A percentile compares a stretch with the other conserved stretches of the same genome.
Evolutionary conservation across 2,329 filamentous ascomycete genomes (phyloP).

Genomic region (Westerdykella sp.): DNA sequence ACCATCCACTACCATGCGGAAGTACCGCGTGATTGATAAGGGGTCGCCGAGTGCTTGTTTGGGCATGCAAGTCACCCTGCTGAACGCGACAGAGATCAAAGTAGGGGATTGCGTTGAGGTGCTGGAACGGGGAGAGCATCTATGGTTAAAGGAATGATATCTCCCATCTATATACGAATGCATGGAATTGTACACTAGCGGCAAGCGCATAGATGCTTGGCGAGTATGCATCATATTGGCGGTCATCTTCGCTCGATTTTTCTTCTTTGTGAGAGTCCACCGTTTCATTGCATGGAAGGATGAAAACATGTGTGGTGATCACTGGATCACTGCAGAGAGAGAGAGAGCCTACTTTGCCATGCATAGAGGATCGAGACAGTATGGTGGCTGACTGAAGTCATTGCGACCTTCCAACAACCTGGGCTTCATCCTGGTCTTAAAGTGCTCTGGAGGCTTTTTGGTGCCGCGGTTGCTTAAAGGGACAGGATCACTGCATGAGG

Average conservation of each 20-base stretch:
- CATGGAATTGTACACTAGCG: background rate
- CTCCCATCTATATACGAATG: background rate
- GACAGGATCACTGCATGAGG: too few relatives aligned
- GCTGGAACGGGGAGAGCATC: conserved; percentile 29
- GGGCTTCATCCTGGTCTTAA: too few relatives aligned
- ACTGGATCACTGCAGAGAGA: too few relatives aligned
- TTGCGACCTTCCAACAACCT: too few relatives aligned
- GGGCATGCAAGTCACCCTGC: conserved; percentile 60
- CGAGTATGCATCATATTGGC: background rate
- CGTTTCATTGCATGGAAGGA: background rate
- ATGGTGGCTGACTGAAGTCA: too few relatives aligned
- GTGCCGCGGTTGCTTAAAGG: too few relatives aligned
- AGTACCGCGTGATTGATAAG: conserved; percentile 54
- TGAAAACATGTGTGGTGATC: background rate
- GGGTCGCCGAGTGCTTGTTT: conserved; percentile 56
- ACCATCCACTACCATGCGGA: conserved; percentile 54
- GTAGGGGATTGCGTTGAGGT: conserved; percentile 32
- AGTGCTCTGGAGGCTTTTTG: too few relatives aligned
- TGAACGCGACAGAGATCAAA: conserved; percentile 23
- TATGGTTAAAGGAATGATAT: conserved; percentile 14
- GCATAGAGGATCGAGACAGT: too few relatives aligned
- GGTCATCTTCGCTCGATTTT: background rate
- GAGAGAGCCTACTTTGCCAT: too few relatives aligned
- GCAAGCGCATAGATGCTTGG: too few relatives aligned
- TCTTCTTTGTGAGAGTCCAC: background rate